A percentile compares a stretch with the other conserved stretches of the same genome.
These are phyloP conservation scores for Xylariomycetidae sp. DNA, from an alignment of 2,329 filamentous ascomycete species.

Conservation along the genomic window DNA sequence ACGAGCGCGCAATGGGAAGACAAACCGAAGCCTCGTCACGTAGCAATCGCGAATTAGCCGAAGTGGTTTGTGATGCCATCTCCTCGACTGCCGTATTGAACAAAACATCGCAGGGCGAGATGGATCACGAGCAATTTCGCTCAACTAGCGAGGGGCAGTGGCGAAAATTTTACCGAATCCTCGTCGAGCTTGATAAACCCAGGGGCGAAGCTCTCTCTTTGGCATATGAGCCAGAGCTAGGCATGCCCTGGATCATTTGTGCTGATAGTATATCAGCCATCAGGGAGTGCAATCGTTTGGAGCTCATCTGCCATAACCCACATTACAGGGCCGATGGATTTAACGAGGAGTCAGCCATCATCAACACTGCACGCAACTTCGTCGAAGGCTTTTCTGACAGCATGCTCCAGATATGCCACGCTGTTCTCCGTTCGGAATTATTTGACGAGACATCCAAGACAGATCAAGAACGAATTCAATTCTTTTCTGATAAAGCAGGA, in stretches of 20 bases:
- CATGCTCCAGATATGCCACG: constrained; percentile 62
- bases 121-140: constrained; percentile 74
- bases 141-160: constrained; percentile 76
- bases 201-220: constrained; percentile 78
- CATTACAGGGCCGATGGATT: constrained; percentile 47
- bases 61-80: constrained; percentile 71
- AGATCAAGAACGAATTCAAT: constrained; percentile 69
- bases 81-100: constrained; percentile 64
- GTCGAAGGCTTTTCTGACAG: constrained; percentile 65
- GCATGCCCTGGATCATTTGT: constrained; percentile 78
- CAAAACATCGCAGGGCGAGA: constrained; percentile 55
- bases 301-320: constrained; percentile 70
- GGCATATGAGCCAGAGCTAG: constrained; percentile 64
- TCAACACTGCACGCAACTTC: constrained; percentile 67
- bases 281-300: constrained; percentile 72
- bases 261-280: constrained; percentile 77
- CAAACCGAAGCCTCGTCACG: constrained; percentile 34
- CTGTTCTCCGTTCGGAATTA: constrained; percentile 66
- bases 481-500: constrained; percentile 72
- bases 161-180: constrained; percentile 82
- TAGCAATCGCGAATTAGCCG: constrained; percentile 58
- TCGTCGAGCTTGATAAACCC: constrained; percentile 81
- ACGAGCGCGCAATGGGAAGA: constrained; percentile 58
- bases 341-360: constrained; percentile 48
- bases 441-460: constrained; percentile 68